A percentile compares a stretch with the other conserved stretches of the same genome.
Evolutionary conservation across 495 filamentous ascomycete genomes (phyloP).

Genomic region (Aspergillus hancockii): DNA sequence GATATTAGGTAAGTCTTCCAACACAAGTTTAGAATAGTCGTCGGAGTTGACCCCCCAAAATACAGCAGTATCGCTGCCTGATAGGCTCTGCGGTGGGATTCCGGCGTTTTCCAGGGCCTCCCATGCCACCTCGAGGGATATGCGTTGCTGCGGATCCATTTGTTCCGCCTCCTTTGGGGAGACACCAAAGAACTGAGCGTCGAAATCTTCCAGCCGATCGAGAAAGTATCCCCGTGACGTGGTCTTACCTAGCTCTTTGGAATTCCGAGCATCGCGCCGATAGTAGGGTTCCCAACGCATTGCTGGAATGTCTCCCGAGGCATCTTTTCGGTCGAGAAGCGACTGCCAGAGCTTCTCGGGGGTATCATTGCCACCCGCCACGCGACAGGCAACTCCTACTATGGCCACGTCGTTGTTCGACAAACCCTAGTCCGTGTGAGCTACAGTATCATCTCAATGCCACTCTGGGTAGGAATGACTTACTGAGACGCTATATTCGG

Average conservation of each 20-base stretch:
- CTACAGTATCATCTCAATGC: no score
- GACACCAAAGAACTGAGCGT: conserved; percentile 18
- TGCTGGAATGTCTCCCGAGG: conserved; percentile 30
- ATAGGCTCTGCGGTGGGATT: conserved; percentile 18
- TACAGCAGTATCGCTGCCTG: conserved; percentile 29
- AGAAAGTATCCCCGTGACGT: conserved; percentile 36
- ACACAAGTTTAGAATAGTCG: conserved; percentile 36
- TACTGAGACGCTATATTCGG: no score
- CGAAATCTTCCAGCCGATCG: conserved; percentile 32
- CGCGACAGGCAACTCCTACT: conserved; percentile 43
- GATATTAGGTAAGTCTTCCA: conserved; percentile 34
- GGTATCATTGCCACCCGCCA: conserved; percentile 44
- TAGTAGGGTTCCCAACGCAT: conserved; percentile 38
- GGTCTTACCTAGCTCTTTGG: conserved; percentile 27
- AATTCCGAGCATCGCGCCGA: conserved; percentile 29
- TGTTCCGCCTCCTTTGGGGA: conserved; percentile 13
- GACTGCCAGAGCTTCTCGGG: conserved; percentile 55
- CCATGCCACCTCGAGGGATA: conserved; percentile 56
- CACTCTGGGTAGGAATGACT: no score
- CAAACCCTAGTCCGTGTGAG: no score
- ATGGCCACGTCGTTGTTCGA: conserved; percentile 30
- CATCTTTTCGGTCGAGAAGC: conserved; percentile 32
- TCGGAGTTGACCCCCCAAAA: conserved; percentile 32
- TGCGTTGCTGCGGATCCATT: conserved; percentile 45
- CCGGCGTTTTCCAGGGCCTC: conserved; percentile 42